These are phyloP conservation scores for Tricholoma bakamatsutake DNA, from an alignment of 768 basidiomycete genomes.

Conservation along the genomic window DNA sequence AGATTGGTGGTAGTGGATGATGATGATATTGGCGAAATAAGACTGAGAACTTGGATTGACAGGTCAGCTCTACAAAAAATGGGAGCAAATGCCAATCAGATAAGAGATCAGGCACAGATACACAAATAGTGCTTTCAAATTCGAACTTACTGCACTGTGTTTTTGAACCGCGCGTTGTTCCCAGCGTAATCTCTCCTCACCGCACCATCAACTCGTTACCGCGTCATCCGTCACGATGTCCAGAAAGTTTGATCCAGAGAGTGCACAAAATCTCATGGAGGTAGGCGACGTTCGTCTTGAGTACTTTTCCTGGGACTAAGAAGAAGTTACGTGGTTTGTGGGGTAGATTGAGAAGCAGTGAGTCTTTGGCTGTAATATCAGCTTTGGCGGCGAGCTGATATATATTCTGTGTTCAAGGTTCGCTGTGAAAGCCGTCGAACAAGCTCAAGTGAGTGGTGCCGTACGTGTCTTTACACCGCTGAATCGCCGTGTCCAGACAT, in stretches of 20 bases:
- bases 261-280: slow-evolving; percentile 89
- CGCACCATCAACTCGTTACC: slow-evolving; percentile 12
- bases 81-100: too few species aligned
- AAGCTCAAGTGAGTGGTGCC: slow-evolving; percentile 71
- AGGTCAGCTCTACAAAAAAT: too few species aligned
- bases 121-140: too few species aligned
- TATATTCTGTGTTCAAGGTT: slow-evolving; percentile 40
- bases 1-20: too few species aligned
- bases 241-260: slow-evolving; percentile 75
- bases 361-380: neutral
- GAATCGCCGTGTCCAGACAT: slow-evolving; percentile 51
- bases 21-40: too few species aligned
- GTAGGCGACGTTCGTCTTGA: slow-evolving; percentile 34
- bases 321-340: neutral
- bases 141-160: too few species aligned
- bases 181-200: neutral
- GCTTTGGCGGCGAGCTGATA: neutral
- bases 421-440: slow-evolving; percentile 93
- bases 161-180: neutral
- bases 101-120: too few species aligned
- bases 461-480: neutral
- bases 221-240: slow-evolving; percentile 11
- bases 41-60: too few species aligned
- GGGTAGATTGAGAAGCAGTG: slow-evolving; percentile 93
- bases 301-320: slow-evolving; percentile 2